Conservation (phyloP, 2,329 filamentous ascomycete genomes). For the Fusarium siculi region DNA sequence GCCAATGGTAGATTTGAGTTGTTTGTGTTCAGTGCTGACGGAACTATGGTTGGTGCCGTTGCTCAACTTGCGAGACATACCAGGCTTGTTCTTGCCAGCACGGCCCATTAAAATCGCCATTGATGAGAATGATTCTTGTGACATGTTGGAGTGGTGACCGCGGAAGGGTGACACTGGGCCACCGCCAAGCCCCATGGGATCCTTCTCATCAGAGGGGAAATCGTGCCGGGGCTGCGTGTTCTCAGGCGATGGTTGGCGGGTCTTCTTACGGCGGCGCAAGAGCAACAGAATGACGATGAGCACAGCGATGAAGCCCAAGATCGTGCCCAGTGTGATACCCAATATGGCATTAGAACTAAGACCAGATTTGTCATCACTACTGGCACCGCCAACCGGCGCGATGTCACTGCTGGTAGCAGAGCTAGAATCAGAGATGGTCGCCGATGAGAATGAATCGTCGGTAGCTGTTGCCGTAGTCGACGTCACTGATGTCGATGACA, state of each 20-base stretch:
- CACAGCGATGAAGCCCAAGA: conserved; percentile 77
- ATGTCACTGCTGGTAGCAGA: conserved; percentile 39
- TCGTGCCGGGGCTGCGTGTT: conserved; percentile 56
- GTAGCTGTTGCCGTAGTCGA: conserved; percentile 36
- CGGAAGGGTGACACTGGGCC: conserved; percentile 56
- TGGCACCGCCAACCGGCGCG: conserved; percentile 43
- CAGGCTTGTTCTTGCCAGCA: conserved; percentile 55
- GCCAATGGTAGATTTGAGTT: conserved; percentile 71
- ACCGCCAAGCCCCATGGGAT: conserved; percentile 60
- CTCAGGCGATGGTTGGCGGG: conserved; percentile 50
- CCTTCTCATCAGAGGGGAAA: conserved; percentile 66
- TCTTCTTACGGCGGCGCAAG: conserved; percentile 59
- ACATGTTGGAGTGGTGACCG: conserved; percentile 64
- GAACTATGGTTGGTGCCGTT: conserved; percentile 63
- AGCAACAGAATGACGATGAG: conserved; percentile 78
- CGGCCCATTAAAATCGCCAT: conserved; percentile 75
- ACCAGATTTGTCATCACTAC: conserved; percentile 45
- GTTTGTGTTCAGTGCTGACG: conserved; percentile 66
- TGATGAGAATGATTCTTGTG: conserved; percentile 69
- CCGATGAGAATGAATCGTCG: conserved; percentile 37
- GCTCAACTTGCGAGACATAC: conserved; percentile 65
- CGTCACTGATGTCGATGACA: conserved; percentile 42
- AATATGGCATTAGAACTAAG: conserved; percentile 69
- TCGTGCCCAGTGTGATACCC: conserved; percentile 83
- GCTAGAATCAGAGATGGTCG: conserved; percentile 41